Base-by-base conservation (phyloP, 352 stramenopile species). In the Phytophthora cactorum region DNA sequence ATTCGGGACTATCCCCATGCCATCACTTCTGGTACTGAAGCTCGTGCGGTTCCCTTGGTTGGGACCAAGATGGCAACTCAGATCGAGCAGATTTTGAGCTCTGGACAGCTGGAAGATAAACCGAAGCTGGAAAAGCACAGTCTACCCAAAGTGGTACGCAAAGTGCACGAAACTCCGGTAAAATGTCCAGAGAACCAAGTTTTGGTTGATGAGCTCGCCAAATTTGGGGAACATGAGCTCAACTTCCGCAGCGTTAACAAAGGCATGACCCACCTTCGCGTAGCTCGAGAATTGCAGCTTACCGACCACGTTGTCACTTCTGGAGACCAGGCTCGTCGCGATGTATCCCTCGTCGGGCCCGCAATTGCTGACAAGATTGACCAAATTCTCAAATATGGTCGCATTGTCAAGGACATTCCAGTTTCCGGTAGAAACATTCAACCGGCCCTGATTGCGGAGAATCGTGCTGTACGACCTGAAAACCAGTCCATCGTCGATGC, bases 301-400 rank as follows among this genome's bases (percentile, higher is more conserved):
- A 56, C 50, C 10, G 29, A 45, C 17, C 29, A 31, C 7, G 3
- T 44, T 29, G 17, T 56, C 11, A 56, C 5, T 17, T 56, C 50
- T 2, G 50, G 29, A 56, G 17, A 44, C 28, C 31, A 56, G 8
- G 50, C 50, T 45, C 50, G 31, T 56, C 17, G 50, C 34, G 14
- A 15, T 10, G 12, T 56, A 31, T 32, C 29, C 6, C 50, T 56
- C 5, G 17, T 45, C n/a, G 17, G 29, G 11, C 14, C 34, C 8
- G 15, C 29, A 44, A 56, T 56, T 45, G 50, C 50, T 9, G 50
- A 44, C 50, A 44, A 43, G 7, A 56, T 56, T 45, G 50, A 56
- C 17, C 50, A 56, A 9, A 56, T 56, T 56, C 17, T 56, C 7
- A 56, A 45, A 17, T 45, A 45, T 56, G 50, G 50, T 9, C 29